Percentiles rank a stretch among this genome's conserved stretches.
Evolutionary conservation across 1,284 basidiomycete genomes (phyloP).

Genomic region (Sanguinoderma infundibulare): DNA sequence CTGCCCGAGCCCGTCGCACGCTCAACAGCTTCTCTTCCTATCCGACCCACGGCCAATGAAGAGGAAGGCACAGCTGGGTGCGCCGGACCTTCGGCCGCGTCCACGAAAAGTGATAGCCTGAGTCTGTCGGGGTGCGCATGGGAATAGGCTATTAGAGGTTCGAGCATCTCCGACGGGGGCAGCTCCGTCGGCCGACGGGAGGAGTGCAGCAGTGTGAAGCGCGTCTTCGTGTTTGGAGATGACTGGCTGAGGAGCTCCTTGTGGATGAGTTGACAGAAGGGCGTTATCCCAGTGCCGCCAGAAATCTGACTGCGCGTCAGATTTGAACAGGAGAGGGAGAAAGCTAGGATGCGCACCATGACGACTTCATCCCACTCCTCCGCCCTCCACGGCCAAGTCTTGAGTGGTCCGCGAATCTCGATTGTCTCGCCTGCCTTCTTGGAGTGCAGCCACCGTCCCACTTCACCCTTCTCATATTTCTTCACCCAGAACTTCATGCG

Average conservation of each 20-base stretch:
- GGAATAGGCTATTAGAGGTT: constrained; percentile 52
- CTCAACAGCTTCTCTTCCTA: constrained; percentile 53
- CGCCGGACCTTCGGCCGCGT: constrained; percentile 44
- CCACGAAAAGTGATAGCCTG: constrained; percentile 64
- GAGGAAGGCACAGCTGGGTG: constrained; percentile 26
- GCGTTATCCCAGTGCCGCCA: constrained; percentile 83
- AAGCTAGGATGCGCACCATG: constrained; percentile 56
- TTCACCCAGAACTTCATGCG: constrained; percentile 79
- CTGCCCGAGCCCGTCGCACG: constrained; percentile 39
- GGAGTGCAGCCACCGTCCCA: constrained; percentile 81
- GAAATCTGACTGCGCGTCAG: constrained; percentile 59
- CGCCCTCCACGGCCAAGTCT: constrained; percentile 72
- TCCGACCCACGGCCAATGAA: constrained; percentile 51
- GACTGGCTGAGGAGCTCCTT: constrained; percentile 43
- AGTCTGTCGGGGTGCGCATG: constrained; percentile 56
- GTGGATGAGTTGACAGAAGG: constrained; percentile 70
- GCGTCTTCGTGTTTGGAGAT: constrained; percentile 45
- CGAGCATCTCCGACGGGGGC: constrained; percentile 64
- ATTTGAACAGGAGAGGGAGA: not conserved
- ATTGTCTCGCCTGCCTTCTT: constrained; percentile 68
- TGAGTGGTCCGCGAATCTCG: constrained; percentile 78
- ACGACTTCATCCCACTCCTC: constrained; percentile 76
- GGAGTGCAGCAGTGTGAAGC: constrained; percentile 74
- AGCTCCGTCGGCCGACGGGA: constrained; percentile 63
- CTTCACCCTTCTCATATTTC: constrained; percentile 79